Evolutionary conservation across 1,284 basidiomycete species (phyloP), one percentile per base, ranked within the genome.

Genomic region (Trametes pubescens): DNA sequence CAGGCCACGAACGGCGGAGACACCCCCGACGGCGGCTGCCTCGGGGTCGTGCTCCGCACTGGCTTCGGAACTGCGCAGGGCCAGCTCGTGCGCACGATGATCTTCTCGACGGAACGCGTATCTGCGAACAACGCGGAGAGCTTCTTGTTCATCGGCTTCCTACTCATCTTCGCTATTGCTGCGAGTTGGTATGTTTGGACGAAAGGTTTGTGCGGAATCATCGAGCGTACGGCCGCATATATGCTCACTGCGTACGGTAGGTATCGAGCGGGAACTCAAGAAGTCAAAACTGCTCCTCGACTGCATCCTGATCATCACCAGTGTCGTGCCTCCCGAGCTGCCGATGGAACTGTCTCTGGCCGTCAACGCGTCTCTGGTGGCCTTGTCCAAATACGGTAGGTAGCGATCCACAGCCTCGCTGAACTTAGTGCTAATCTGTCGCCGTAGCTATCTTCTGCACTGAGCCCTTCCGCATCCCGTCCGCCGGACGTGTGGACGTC

Each of bases 161-260:
- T 98, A 21, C 87, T 98, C 61, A 93, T 98, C 68, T 98, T 98
- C 74, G 96, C 96, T 54, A 93, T 98, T 70, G 95, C 95, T 49
- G 96, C 96, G 0, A 93, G 91, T 71, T 95, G 93, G 83, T 98
- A 98, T 79, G 96, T 98, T 40, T 98, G 96, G 96, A 86, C 90
- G 37, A 94, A 96, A 81, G 95, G 94, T 89, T 22, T 63, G 81
- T 74, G 4, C 7, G 5, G 13, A 40, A 16, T 18, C 10, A 0
- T 2, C 3, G 13, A 13, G 21, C 48, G 43, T n/a, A n/a, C 26
- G 53, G 6, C 43, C 29, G 35, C 16, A 22, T 37, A 44, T 7
- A 7, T 9, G 22, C 9, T 40, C n/a, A 54, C 21, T 10, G 61
- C 4, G 8, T 4, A 16, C 22, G 24, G 18, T 70, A 90, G 93